Percentiles rank a stretch among this genome's conserved stretches.
Evolutionary conservation across 129 eudicot genomes (phyloP).

Genomic region (Lonicera japonica): DNA sequence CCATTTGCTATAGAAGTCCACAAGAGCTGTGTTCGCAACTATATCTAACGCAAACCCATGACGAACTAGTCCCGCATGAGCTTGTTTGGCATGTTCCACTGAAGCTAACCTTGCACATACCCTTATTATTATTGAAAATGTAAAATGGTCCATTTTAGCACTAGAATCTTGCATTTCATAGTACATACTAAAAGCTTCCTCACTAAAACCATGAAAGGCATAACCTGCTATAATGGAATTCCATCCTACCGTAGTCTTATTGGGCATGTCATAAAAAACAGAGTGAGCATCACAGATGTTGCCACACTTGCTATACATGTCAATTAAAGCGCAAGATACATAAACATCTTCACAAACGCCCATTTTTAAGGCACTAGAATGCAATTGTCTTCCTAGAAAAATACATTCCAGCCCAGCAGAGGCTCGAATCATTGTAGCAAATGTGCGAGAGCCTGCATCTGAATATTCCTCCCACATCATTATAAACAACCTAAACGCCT

Average conservation of each 20-base stretch:
- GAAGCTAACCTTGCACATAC: slow-evolving; percentile 77
- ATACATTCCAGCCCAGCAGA: slow-evolving; percentile 64
- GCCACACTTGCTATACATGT: slow-evolving; percentile 92
- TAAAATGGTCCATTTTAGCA: slow-evolving; percentile 76
- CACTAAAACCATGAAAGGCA: slow-evolving; percentile 76
- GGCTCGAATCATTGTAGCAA: slow-evolving; percentile 67
- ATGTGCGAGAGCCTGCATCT: slow-evolving; percentile 50
- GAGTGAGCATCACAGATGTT: slow-evolving; percentile 61
- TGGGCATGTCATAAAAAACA: slow-evolving; percentile 64
- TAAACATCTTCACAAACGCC: slow-evolving; percentile 41
- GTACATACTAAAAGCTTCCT: slow-evolving; percentile 69
- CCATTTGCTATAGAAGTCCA: slow-evolving; percentile 94
- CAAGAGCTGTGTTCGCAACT: slow-evolving; percentile 82
- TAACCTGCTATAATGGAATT: slow-evolving; percentile 78
- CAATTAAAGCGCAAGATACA: slow-evolving; percentile 74
- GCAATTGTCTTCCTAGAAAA: slow-evolving; percentile 68
- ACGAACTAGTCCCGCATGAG: slow-evolving; percentile 82
- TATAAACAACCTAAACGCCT: slow-evolving; percentile 62
- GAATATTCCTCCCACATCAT: slow-evolving; percentile 57
- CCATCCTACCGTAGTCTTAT: slow-evolving; percentile 79
- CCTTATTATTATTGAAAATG: slow-evolving; percentile 63
- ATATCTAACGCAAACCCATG: slow-evolving; percentile 66
- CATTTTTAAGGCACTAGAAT: slow-evolving; percentile 62
- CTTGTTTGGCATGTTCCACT: slow-evolving; percentile 74
- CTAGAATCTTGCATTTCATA: slow-evolving; percentile 82